Conservation (phyloP, 2,329 filamentous ascomycete species). For the Diaporthe longicolla region DNA sequence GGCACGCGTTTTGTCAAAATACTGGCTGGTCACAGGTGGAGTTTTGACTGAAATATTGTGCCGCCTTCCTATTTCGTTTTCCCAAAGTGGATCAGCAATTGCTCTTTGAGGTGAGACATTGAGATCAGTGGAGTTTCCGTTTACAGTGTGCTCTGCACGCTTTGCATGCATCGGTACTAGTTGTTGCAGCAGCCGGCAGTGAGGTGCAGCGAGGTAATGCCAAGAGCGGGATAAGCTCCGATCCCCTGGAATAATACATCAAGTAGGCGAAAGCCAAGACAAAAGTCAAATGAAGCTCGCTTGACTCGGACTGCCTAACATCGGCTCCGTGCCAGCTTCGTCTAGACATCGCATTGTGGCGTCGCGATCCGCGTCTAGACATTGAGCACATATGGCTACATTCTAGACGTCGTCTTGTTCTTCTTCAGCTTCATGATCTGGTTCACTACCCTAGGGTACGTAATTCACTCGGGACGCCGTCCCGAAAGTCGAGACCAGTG, state of each 20-base stretch:
- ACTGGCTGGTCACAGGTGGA: slow-evolving; percentile 14
- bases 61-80: not conserved
- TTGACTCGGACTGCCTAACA: slow-evolving; percentile 12
- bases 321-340: slow-evolving; percentile 17
- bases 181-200: slow-evolving; percentile 24
- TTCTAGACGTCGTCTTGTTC: not conserved
- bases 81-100: not conserved
- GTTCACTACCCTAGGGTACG: too few relatives aligned
- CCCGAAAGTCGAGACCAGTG: not conserved
- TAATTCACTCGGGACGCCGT: not conserved
- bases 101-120: not conserved
- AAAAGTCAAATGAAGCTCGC: slow-evolving; percentile 16
- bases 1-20: not conserved
- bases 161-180: slow-evolving; percentile 13
- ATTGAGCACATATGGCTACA: not conserved
- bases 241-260: not conserved
- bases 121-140: not conserved
- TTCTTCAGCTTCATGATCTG: not conserved
- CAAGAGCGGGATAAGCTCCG: slow-evolving; percentile 17
- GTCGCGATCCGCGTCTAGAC: not conserved
- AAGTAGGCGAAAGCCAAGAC: slow-evolving; percentile 29
- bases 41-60: not conserved
- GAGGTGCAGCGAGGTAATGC: slow-evolving; percentile 8
- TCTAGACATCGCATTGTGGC: not conserved
- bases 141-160: slow-evolving; percentile 12